Evolutionary conservation across 768 basidiomycete genomes (phyloP).

Genomic region (Boletus vermiculosoides): DNA sequence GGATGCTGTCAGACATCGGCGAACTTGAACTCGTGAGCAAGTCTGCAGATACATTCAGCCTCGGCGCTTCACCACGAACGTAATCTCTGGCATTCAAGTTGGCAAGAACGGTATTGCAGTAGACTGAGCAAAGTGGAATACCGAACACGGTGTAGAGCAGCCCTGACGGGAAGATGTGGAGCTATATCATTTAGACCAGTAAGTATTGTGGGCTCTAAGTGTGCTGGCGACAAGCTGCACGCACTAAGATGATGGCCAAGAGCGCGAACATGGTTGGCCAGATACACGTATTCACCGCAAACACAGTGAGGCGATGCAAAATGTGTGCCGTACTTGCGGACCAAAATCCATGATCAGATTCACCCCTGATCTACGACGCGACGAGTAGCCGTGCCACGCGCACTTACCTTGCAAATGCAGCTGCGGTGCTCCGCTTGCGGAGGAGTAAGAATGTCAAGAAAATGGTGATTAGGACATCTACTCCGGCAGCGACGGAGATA

Average conservation of each 20-base stretch:
- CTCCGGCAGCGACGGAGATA: neutral
- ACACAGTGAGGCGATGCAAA: slow-evolving; percentile 10
- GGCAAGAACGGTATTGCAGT: slow-evolving; percentile 14
- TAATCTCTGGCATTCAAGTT: slow-evolving; percentile 12
- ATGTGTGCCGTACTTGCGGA: slow-evolving; percentile 4
- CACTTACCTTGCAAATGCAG: neutral
- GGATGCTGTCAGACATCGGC: too few species aligned
- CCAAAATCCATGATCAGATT: neutral
- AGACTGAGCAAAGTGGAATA: slow-evolving; percentile 10
- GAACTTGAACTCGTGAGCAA: neutral
- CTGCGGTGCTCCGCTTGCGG: neutral
- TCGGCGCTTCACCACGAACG: neutral
- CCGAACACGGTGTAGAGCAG: neutral
- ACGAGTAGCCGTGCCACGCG: neutral
- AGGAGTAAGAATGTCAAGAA: slow-evolving; percentile 1
- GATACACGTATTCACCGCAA: slow-evolving; percentile 31
- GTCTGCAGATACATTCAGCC: neutral
- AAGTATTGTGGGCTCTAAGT: too few species aligned
- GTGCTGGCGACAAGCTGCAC: slow-evolving; percentile 24
- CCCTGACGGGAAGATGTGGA: neutral
- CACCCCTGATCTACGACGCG: too few species aligned
- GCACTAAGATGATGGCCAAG: slow-evolving; percentile 42
- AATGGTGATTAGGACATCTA: slow-evolving; percentile 7
- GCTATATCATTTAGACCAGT: neutral
- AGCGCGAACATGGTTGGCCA: slow-evolving; percentile 51